Conservation (phyloP, 441 rosid genomes). For the Euphorbia schlechtendalii region DNA sequence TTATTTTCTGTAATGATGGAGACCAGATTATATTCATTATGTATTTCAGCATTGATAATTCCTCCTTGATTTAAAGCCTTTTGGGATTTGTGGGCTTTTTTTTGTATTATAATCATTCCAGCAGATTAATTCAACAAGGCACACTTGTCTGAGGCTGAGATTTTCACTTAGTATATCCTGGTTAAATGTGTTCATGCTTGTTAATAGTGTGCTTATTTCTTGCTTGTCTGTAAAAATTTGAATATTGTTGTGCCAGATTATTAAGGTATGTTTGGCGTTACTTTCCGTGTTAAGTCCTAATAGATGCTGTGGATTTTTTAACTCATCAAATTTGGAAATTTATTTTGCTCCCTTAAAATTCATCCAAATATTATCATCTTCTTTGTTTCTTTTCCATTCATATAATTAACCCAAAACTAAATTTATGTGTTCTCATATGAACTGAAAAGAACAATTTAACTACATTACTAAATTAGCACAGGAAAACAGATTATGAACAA, state of each 20-base stretch:
- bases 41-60: slow-evolving; percentile 11
- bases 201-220: background rate
- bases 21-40: slow-evolving; percentile 11
- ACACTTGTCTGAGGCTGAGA: too few relatives aligned
- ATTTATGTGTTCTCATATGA: too few relatives aligned
- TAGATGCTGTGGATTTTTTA: too few relatives aligned
- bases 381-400: too few relatives aligned
- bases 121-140: background rate
- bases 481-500: background rate
- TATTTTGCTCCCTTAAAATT: background rate
- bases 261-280: slow-evolving; percentile 47
- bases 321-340: too few relatives aligned
- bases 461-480: background rate
- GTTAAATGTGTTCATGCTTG: background rate
- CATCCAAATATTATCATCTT: too few relatives aligned
- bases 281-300: too few relatives aligned
- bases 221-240: too few relatives aligned
- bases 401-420: too few relatives aligned
- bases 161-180: too few relatives aligned
- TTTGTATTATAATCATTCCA: background rate
- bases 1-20: slow-evolving; percentile 32
- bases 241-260: too few relatives aligned
- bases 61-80: slow-evolving; percentile 3
- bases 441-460: too few relatives aligned
- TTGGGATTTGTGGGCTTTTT: background rate